Conservation (phyloP, 345 rosid species). For the Eucalyptus rudis region DNA sequence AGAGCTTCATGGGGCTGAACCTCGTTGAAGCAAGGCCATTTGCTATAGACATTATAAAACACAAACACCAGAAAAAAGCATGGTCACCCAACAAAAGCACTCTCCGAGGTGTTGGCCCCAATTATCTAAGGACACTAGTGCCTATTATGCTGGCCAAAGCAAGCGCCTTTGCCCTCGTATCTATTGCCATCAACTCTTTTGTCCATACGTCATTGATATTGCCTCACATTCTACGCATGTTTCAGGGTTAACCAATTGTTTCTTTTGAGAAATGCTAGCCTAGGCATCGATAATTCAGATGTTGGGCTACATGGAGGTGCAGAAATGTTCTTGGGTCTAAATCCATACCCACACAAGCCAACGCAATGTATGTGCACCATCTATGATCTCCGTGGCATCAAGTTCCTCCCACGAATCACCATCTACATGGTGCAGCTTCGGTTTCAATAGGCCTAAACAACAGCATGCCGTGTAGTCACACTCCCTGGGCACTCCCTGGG, state of each 20-base stretch:
- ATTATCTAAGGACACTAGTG: background rate
- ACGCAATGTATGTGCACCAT: constrained; percentile 58
- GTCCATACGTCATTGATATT: constrained; percentile 71
- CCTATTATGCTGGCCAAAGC: constrained; percentile 33
- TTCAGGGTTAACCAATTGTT: constrained; percentile 78
- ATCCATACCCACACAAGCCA: constrained; percentile 84
- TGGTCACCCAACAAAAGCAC: background rate
- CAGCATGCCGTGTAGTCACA: constrained; percentile 51
- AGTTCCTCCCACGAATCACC: constrained; percentile 95
- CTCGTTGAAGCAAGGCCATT: background rate
- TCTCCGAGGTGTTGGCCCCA: background rate
- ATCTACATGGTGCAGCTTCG: constrained; percentile 44
- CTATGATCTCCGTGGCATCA: constrained; percentile 46
- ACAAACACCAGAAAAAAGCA: background rate
- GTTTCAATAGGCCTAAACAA: constrained; percentile 55
- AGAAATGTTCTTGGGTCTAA: constrained; percentile 11
- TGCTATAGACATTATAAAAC: background rate
- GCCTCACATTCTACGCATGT: constrained; percentile 83
- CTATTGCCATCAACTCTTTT: constrained; percentile 54
- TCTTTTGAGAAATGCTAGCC: constrained; percentile 74
- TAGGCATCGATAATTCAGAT: constrained; percentile 49
- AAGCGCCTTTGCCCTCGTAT: constrained; percentile 46
- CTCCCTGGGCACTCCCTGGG: constrained; percentile 52
- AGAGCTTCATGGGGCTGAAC: background rate
- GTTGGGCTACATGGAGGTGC: constrained; percentile 11